Base-by-base conservation (phyloP, 2,329 filamentous ascomycete genomes). In the Hypocreales sp. region DNA sequence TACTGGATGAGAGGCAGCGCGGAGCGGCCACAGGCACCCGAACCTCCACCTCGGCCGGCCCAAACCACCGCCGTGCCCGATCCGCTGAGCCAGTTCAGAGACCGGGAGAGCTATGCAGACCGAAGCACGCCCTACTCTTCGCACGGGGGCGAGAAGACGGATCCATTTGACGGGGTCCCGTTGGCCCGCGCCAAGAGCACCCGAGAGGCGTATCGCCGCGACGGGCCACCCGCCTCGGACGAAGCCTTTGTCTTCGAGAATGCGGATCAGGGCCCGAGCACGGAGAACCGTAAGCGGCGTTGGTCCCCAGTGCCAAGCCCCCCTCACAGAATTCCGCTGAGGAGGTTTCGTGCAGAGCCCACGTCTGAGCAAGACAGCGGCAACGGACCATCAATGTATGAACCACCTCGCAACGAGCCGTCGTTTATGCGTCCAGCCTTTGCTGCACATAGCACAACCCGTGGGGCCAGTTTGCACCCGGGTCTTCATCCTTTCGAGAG, bases 81-180 rank as follows among this genome's bases (percentile, higher is more conserved):
- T 34, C 62, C 61, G 2, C 40, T 67, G 22, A 56, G 52, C 14
- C 51, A 58, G 27, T 66, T 67, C 31, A 53, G 55, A 39, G 45
- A 52, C 2, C 35, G 34, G 21, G 56, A 61, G 5, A 46, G 46
- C 1, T 53, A 51, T 23, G 31, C 51, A 22, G 64, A 72, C 32
- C 56, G 67, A 29, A 67, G 65, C 37, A 67, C 64, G 5, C 67
- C 69, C 0, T 75, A 74, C 40, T 55, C 59, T 22, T 60, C 55
- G 2, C 57, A 63, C 18, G 58, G 64, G 9, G 67, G 70, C 19
- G 71, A 75, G 43, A 73, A 64, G 47, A 63, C 66, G 5, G 62
- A 70, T 24, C 60, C 66, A 0, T 71, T 68, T 32, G 66, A 69
- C 24, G 60, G 56, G 2, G 47, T 44, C 6, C 40, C 53, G 8